Conservation (phyloP, 768 basidiomycete genomes). For the Favolaschia claudopus region DNA sequence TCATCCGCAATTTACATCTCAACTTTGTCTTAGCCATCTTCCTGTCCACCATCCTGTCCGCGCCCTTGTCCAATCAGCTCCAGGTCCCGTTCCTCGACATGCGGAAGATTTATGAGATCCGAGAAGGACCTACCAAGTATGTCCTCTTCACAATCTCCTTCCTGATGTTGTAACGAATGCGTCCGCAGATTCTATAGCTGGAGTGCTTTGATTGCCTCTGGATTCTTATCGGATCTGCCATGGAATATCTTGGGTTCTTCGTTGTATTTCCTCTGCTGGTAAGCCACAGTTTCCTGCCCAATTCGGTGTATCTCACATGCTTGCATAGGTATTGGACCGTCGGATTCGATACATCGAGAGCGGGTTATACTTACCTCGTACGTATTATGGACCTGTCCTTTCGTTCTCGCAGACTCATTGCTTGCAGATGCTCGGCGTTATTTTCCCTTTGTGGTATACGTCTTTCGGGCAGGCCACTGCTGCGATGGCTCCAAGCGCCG, state of each 20-base stretch:
- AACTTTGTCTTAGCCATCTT: conserved; percentile 52
- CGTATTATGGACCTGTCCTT: background rate
- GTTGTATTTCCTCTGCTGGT: conserved; percentile 70
- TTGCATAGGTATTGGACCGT: conserved; percentile 62
- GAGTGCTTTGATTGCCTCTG: conserved; percentile 63
- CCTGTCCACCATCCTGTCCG: conserved; percentile 60
- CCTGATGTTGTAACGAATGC: background rate
- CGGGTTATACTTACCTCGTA: conserved; percentile 64
- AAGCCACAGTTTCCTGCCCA: background rate
- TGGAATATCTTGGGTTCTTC: conserved; percentile 68
- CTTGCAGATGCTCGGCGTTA: conserved; percentile 48
- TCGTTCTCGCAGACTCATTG: background rate
- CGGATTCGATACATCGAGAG: conserved; percentile 60
- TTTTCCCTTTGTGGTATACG: conserved; percentile 69
- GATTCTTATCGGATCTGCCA: conserved; percentile 64
- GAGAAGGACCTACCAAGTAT: conserved; percentile 78
- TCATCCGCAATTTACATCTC: conserved; percentile 8
- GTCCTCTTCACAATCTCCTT: conserved; percentile 30
- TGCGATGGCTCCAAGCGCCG: conserved; percentile 64
- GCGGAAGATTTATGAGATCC: conserved; percentile 69
- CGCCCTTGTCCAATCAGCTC: conserved; percentile 68
- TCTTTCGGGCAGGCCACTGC: conserved; percentile 68
- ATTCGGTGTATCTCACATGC: background rate
- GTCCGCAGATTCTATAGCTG: conserved; percentile 56
- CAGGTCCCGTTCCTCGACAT: conserved; percentile 66